Base-by-base conservation (phyloP, 2,329 filamentous ascomycete genomes). In the Cadophora sp. region DNA sequence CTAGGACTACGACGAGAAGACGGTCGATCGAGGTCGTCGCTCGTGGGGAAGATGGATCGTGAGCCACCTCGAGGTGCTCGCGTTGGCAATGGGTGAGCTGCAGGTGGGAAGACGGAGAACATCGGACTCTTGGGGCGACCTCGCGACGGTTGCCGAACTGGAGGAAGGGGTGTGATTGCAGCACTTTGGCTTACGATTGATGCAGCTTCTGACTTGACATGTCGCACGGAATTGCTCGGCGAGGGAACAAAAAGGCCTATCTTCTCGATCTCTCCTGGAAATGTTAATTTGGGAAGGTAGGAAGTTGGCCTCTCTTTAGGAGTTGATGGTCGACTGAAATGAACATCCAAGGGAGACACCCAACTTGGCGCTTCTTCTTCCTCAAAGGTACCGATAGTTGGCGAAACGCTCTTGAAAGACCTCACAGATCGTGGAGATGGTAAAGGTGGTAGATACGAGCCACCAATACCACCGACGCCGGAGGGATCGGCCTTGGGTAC, bases 271-370 rank as follows among this genome's bases (percentile, higher is more conserved):
- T 66, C 64, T 14, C 65, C 64, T 24, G 69, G 69, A 33, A 71
- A 72, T 13, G 67, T 55, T 7, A 73, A 22, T 33, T 63, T 66
- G 48, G 73, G 70, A 0, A 73, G 56, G 41, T 66, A 73, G 20
- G 72, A 74, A 7, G 53, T 60, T 53, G 70, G 70, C 39, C 66
- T 62, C 30, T 62, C 39, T 51, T 61, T 27, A 18, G 71, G 68
- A 33, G 72, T 71, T 13, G 63, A 43, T n/a, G 71, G 68, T 51
- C 67, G 66, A 62, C 62, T 69, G 56, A 72, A 71, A 55, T 73
- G 72, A 22, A 72, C 69, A 66, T 73, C 73, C 2, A 72, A 64
- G 3, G 73, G 72, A 61, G 70, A 71, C 16, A 72, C 68, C 69
- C 71, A 73, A 27, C 39, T 67, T 20, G 56, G 22, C 22, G 65